Base-by-base conservation (phyloP, 129 eudicot genomes). In the Chrysanthemum makinoi region DNA sequence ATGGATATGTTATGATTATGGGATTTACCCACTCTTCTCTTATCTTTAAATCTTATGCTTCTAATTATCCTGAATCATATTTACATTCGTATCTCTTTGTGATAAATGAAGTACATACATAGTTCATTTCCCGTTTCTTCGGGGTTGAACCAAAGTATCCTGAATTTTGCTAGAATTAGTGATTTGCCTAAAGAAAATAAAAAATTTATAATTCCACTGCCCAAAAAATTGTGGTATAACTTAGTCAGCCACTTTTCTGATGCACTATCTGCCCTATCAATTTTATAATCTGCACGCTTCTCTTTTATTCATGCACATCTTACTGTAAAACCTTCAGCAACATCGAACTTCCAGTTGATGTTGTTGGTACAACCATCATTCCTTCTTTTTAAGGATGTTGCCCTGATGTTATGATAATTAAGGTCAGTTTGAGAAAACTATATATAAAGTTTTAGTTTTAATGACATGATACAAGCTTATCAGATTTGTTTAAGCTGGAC, bases 1-100 rank as follows among this genome's bases (percentile, higher is more conserved):
- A 72, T 65, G 35, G 20, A 57, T 76, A 75, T 55, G 58, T 54
- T 58, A 58, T 75, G 57, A 68, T 57, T 57, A 75, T 66, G 73
- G 73, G 56, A 75, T 48, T 11, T 65, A 54, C 63, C 71, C n/a
- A n/a, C 20, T 33, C 33, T 52, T 73, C n/a, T 64, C 51, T 74
- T 53, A 19, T 44, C 33, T 13, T 16, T 15, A 9, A 39, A 39
- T 39, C 44, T 39, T 6, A 2, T 2, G 44, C 6, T 39, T 39
- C 7, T 39, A 39, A 6, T 39, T 1, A 6, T 39, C 44, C 44
- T 6, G 10, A 39, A 39, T 39, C 44, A 39, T 39, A 39, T 39
- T 39, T 39, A 39, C 44, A 39, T 39, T 39, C 9, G 44, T 39
- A 5, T 6, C 1, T 19, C n/a, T 19, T 49, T 48, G 43, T 14